Evolutionary conservation across 2,329 filamentous ascomycete genomes (phyloP), one percentile per base, ranked within the genome.

Genomic region (Fusarium sp.): DNA sequence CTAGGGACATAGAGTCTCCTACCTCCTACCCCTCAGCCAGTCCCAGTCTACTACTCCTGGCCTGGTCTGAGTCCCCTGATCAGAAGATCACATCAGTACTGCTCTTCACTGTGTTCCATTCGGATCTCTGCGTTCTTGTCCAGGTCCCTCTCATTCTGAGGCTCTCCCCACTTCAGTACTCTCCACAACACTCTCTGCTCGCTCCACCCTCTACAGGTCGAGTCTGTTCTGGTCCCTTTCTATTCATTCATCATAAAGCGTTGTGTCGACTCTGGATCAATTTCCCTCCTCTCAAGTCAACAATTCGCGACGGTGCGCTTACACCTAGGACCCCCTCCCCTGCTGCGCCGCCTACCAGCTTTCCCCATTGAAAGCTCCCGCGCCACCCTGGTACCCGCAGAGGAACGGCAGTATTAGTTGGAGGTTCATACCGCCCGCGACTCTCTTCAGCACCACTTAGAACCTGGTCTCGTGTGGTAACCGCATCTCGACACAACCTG

Each of bases 381-480:
- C 60, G 64, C 65, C 66, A 61, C 66, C 57, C 53, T 46, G 37
- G 66, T 41, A 73, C 66, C 50, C 56, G 54, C 54, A 70, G 54
- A 73, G 58, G 48, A 73, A 73, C 70, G 70, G 70, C 70, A 73
- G 70, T 73, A 73, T 73, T 67, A 72, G 55, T 67, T 73, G 44
- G 58, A 67, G 62, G 54, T 49, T 55, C 64, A 69, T 73, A 75
- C 73, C 74, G 70, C 69, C 70, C 61, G 59, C 70, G 64, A 64
- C 67, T 59, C 63, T 64, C 56, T 53, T 40, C 60, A 75, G 73
- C 72, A 69, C 65, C 68, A 69, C 67, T 72, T 64, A 71, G 71
- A 73, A 74, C 73, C 69, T 75, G 65, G 75, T 76, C 73, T 76
- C 67, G 73, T 76, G 74, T 75, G 71, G 69, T 75, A 69, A 76